Evolutionary conservation across 225 moss, liverwort and hornwort genomes (phyloP).

Genomic region (Pleurozium schreberi): DNA sequence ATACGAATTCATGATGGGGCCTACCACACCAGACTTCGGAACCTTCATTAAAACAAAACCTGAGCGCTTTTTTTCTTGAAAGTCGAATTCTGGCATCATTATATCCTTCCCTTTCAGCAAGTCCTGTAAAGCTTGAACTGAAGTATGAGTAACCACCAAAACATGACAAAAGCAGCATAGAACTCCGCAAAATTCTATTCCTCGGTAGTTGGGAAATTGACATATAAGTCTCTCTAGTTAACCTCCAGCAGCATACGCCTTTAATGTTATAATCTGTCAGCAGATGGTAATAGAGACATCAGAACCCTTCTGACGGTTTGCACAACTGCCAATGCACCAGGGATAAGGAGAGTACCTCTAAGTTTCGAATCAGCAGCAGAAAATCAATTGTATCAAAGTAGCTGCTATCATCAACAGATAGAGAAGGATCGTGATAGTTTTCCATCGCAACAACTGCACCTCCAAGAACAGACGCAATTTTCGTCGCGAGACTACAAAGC

Average conservation of each 20-base stretch:
- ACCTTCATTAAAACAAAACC: constrained; percentile 51
- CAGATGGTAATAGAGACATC: background rate
- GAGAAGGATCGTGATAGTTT: constrained; percentile 62
- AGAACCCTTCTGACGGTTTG: background rate
- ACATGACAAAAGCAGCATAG: background rate
- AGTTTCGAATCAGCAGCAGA: constrained; percentile 44
- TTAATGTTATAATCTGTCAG: background rate
- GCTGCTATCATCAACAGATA: constrained; percentile 63
- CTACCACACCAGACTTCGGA: constrained; percentile 82
- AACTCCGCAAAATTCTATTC: background rate
- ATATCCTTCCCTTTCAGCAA: constrained; percentile 56
- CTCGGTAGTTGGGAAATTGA: background rate
- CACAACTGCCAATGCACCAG: background rate
- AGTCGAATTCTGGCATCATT: constrained; percentile 65
- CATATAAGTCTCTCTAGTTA: background rate
- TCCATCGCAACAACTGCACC: constrained; percentile 69
- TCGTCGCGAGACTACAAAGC: constrained; percentile 55
- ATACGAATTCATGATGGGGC: background rate
- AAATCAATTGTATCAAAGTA: constrained; percentile 68
- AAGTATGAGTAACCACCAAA: constrained; percentile 11
- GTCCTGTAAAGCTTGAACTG: constrained; percentile 36
- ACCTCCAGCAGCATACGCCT: background rate
- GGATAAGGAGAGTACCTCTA: constrained; percentile 38
- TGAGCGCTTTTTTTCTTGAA: constrained; percentile 60
- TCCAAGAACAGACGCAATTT: constrained; percentile 78